These are phyloP conservation scores for Pelargonium cotyledonis DNA, from an alignment of 441 rosid species.

Conservation along the genomic window DNA sequence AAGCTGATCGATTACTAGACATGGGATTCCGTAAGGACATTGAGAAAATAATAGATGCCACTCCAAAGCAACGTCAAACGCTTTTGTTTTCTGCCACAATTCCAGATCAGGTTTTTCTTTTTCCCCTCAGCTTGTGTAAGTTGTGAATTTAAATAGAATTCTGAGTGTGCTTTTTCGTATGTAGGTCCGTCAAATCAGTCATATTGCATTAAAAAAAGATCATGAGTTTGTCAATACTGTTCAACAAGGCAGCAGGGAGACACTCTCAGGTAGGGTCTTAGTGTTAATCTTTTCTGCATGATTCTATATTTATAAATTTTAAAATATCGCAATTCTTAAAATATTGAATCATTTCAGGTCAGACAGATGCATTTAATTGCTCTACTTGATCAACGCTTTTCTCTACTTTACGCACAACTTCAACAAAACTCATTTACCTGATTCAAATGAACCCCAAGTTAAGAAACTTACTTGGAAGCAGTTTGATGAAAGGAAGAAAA, in stretches of 20 bases:
- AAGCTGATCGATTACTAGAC: slow-evolving; percentile 88
- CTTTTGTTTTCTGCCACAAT: slow-evolving; percentile 91
- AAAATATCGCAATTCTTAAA: background rate
- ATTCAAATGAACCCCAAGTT: too few species aligned
- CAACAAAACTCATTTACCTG: too few species aligned
- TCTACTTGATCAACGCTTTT: slow-evolving; percentile 63
- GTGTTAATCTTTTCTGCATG: background rate
- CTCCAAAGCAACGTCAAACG: slow-evolving; percentile 85
- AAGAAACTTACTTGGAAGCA: too few species aligned
- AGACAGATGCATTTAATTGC: slow-evolving; percentile 66
- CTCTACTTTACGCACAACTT: slow-evolving; percentile 51
- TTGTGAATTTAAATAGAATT: slow-evolving; percentile 16
- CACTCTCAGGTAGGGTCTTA: slow-evolving; percentile 56
- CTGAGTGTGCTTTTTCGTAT: slow-evolving; percentile 29
- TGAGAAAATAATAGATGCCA: slow-evolving; percentile 71
- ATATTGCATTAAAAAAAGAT: slow-evolving; percentile 72
- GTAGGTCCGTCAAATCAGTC: slow-evolving; percentile 87
- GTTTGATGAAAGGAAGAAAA: too few species aligned
- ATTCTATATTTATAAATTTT: background rate
- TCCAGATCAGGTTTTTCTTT: slow-evolving; percentile 63
- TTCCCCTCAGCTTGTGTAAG: slow-evolving; percentile 15
- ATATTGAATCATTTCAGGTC: slow-evolving; percentile 47
- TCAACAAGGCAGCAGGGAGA: slow-evolving; percentile 78
- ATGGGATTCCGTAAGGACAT: slow-evolving; percentile 94
- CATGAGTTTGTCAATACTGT: slow-evolving; percentile 81